phyloP scores from a whole-genome alignment of 139 green algal species.

The Zygnema circumcarinatum region DNA sequence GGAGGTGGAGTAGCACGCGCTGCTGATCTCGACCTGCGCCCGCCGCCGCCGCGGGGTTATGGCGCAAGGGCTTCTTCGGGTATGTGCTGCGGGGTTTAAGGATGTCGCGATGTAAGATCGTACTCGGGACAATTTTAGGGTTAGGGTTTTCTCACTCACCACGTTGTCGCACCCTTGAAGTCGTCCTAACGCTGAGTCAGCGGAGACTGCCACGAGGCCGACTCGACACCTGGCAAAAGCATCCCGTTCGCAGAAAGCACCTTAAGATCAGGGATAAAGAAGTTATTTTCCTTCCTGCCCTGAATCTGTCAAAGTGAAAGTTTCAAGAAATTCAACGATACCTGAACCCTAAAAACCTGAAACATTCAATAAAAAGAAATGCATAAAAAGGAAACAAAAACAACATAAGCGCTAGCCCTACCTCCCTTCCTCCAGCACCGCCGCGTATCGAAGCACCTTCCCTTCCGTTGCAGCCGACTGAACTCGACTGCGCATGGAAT shows the following conservation, averaged over 20 bases:
- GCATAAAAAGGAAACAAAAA: slow-evolving; percentile 13
- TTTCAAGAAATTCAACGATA: no score
- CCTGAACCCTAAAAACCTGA: no score
- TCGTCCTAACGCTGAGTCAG: slow-evolving; percentile 45
- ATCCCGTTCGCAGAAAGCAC: no score
- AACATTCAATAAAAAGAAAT: neutral
- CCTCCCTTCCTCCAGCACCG: slow-evolving; percentile 45
- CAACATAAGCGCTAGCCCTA: neutral
- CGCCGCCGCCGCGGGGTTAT: no score
- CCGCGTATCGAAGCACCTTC: slow-evolving; percentile 49
- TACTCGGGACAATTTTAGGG: neutral
- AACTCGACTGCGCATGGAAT: neutral
- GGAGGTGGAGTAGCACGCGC: neutral
- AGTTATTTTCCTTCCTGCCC: no score
- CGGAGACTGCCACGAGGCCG: slow-evolving; percentile 37
- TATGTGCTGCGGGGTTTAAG: neutral
- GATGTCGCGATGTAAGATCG: neutral
- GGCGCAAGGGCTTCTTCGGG: neutral
- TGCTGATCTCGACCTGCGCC: slow-evolving; percentile 47
- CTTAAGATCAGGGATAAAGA: no score
- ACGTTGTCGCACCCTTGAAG: slow-evolving; percentile 57
- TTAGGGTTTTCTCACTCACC: no score
- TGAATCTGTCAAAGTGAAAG: no score
- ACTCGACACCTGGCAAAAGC: slow-evolving; percentile 37
- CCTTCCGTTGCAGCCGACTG: neutral